These are phyloP conservation scores for Parmales sp. DNA, from an alignment of 108 stramenopile species.

Conservation along the genomic window DNA sequence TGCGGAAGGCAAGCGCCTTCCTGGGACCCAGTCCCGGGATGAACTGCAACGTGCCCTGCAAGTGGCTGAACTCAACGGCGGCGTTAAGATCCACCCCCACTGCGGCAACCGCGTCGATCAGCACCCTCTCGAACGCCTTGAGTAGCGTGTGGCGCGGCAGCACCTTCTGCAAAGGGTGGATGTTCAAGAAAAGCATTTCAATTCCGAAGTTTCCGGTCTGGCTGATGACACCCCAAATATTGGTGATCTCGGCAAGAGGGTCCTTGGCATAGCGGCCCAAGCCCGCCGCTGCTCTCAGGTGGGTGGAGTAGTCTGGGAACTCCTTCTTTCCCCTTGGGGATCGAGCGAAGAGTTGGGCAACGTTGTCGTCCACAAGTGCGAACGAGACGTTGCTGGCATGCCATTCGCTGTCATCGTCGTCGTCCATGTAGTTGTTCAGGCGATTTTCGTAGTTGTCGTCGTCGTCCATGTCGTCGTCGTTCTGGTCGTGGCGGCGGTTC, in stretches of 20 bases:
- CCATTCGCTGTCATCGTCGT: slow-evolving; percentile 59
- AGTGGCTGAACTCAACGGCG: slow-evolving; percentile 55
- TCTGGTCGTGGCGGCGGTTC: slow-evolving; percentile 63
- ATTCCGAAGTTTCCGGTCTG: slow-evolving; percentile 67
- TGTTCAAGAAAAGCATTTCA: slow-evolving; percentile 76
- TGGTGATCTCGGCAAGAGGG: slow-evolving; percentile 70
- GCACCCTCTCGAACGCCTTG: slow-evolving; percentile 66
- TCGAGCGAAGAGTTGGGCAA: slow-evolving; percentile 73
- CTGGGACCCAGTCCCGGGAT: slow-evolving; percentile 87
- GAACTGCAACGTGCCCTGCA: slow-evolving; percentile 67
- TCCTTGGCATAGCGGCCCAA: slow-evolving; percentile 75
- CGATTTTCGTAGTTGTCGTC: slow-evolving; percentile 67
- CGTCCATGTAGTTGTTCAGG: slow-evolving; percentile 45
- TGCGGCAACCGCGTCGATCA: slow-evolving; percentile 66
- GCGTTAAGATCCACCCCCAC: slow-evolving; percentile 83
- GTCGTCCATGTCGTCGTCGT: slow-evolving; percentile 79
- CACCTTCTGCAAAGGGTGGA: slow-evolving; percentile 74
- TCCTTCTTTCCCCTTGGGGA: slow-evolving; percentile 76
- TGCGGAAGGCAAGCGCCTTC: slow-evolving; percentile 44
- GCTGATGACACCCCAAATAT: slow-evolving; percentile 79
- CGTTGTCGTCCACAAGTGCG: slow-evolving; percentile 67
- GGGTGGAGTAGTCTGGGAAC: slow-evolving; percentile 68
- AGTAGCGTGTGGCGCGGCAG: slow-evolving; percentile 63
- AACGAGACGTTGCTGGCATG: slow-evolving; percentile 71
- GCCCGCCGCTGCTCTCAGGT: slow-evolving; percentile 64